Evolutionary conservation across 257 asterid species (phyloP).

Genomic region (Penstemon barbatus): DNA sequence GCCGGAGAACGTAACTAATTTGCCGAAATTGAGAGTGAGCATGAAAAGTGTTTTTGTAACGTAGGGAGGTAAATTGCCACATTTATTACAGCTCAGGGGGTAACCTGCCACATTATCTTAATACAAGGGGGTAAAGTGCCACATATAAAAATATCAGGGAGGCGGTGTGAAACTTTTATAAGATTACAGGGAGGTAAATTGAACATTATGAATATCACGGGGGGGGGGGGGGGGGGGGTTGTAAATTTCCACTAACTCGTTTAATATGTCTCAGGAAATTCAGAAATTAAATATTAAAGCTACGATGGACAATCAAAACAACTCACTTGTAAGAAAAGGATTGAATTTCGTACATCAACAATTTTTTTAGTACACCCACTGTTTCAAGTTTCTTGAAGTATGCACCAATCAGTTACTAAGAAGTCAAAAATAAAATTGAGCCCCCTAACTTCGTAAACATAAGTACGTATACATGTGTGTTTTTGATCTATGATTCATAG

Average conservation of each 20-base stretch:
- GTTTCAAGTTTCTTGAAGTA: not conserved
- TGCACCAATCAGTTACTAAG: not conserved
- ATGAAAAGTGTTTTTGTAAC: too few species aligned
- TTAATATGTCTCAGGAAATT: constrained; percentile 17
- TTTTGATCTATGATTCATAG: not conserved
- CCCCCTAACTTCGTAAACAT: not conserved
- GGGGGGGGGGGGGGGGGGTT: too few species aligned
- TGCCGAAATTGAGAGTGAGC: too few species aligned
- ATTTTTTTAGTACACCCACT: constrained; percentile 1
- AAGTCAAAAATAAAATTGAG: not conserved
- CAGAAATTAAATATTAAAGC: constrained; percentile 21
- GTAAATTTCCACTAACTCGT: not conserved
- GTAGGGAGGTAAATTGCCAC: too few species aligned
- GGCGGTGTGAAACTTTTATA: too few species aligned
- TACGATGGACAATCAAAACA: not conserved
- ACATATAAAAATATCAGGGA: too few species aligned
- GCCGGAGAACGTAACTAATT: too few species aligned
- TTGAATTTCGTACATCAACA: not conserved
- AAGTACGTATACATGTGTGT: not conserved
- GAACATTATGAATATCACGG: too few species aligned
- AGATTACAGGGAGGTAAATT: too few species aligned
- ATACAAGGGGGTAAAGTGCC: too few species aligned
- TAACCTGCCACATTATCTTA: too few species aligned
- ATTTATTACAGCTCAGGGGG: too few species aligned
- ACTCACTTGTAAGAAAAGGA: constrained; percentile 1